These are phyloP conservation scores for Mortierella sp. DNA, from an alignment of 371 early-diverging fungal species.

Conservation along the genomic window DNA sequence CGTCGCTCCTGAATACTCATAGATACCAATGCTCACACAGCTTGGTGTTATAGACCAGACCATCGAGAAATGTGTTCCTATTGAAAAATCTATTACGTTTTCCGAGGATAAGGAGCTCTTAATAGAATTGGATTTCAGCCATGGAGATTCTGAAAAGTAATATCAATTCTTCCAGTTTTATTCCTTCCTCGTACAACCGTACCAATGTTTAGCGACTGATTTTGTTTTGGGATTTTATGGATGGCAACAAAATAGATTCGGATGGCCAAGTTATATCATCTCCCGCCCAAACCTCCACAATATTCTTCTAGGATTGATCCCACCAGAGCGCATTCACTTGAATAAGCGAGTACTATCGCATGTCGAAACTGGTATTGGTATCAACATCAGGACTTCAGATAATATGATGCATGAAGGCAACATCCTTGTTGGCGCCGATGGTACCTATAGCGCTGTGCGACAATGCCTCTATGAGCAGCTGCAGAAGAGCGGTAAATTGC, in stretches of 20 bases:
- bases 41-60: conserved; percentile 10
- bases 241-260: background rate
- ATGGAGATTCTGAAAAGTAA: background rate
- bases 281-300: conserved; percentile 14
- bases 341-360: conserved; percentile 29
- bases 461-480: conserved; percentile 12
- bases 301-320: conserved; percentile 11
- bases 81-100: background rate
- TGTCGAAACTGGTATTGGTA: too few species aligned
- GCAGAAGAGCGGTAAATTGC: conserved; percentile 6
- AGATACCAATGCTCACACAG: conserved; percentile 17
- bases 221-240: background rate
- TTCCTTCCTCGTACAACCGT: too few species aligned
- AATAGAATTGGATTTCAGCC: background rate
- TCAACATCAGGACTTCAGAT: conserved; percentile 15
- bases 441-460: conserved; percentile 22
- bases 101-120: background rate
- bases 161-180: background rate
- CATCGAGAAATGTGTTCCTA: background rate
- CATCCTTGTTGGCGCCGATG: conserved; percentile 29
- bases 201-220: too few species aligned
- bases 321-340: conserved; percentile 3
- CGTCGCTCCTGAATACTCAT: background rate
- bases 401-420: conserved; percentile 3
- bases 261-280: conserved; percentile 4